Conservation (phyloP, 495 filamentous ascomycete species). For the Aspergillus funiculosus region DNA sequence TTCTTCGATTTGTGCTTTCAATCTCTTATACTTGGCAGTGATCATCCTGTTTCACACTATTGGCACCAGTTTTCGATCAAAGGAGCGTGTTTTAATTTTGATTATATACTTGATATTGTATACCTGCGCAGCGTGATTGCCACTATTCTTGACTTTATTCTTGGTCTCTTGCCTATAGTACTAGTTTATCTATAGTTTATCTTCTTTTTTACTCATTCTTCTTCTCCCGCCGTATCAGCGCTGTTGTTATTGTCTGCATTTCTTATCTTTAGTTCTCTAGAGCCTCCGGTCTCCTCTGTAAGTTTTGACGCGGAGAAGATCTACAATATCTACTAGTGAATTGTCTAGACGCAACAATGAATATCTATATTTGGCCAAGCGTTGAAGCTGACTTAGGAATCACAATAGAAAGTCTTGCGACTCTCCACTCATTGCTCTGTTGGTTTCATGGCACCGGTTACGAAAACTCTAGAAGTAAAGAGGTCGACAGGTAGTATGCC, state of each 20-base stretch:
- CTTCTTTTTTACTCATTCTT: neutral
- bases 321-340: constrained; percentile 12
- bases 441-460: constrained; percentile 37
- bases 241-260: constrained; percentile 37
- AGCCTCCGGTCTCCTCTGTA: constrained; percentile 29
- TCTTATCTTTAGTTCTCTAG: constrained; percentile 30
- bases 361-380: constrained; percentile 45
- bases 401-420: constrained; percentile 42
- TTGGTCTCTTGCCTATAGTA: constrained; percentile 34
- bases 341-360: constrained; percentile 32
- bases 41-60: constrained; percentile 37
- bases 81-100: constrained; percentile 31
- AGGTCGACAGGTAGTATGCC: constrained; percentile 29
- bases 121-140: constrained; percentile 42
- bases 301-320: constrained; percentile 4
- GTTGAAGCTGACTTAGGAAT: constrained; percentile 45
- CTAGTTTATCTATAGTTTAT: constrained; percentile 24
- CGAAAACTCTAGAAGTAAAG: constrained; percentile 22
- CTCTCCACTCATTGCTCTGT: constrained; percentile 44
- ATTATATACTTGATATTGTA: constrained; percentile 31
- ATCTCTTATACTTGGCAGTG: constrained; percentile 26
- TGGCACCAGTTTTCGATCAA: constrained; percentile 27
- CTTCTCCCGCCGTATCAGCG: constrained; percentile 24
- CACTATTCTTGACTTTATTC: constrained; percentile 34
- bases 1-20: neutral